Percentiles rank a stretch among this genome's conserved stretches.
phyloP scores from a whole-genome alignment of 805 yeast genomes.

The Myxozyma nipponensis region DNA sequence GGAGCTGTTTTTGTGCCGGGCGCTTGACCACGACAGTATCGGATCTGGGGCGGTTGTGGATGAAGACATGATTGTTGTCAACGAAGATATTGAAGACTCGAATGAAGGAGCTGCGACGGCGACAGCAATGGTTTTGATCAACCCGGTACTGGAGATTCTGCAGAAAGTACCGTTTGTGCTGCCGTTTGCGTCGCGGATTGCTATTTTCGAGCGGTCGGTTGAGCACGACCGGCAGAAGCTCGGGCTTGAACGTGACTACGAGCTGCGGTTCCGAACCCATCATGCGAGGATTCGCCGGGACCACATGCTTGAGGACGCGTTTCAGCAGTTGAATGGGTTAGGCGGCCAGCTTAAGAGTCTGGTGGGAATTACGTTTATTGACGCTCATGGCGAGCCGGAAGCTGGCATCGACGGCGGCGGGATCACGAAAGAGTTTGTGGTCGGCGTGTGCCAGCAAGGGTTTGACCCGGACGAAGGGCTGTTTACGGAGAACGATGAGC shows the following conservation, averaged over 20 bases:
- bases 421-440: slow-evolving; percentile 82
- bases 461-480: slow-evolving; percentile 46
- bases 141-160: slow-evolving; percentile 47
- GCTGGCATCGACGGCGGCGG: slow-evolving; percentile 98
- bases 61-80: slow-evolving; percentile 38
- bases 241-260: slow-evolving; percentile 26
- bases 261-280: slow-evolving; percentile 20
- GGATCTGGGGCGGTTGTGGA: slow-evolving; percentile 42
- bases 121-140: slow-evolving; percentile 10
- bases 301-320: slow-evolving; percentile 71
- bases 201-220: slow-evolving; percentile 62
- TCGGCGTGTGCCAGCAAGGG: slow-evolving; percentile 65
- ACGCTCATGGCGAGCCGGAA: slow-evolving; percentile 66
- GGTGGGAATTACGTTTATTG: slow-evolving; percentile 62
- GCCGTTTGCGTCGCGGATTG: slow-evolving; percentile 69
- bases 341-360: slow-evolving; percentile 57
- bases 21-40: slow-evolving; percentile 39
- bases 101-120: slow-evolving; percentile 29
- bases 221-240: slow-evolving; percentile 46
- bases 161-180: slow-evolving; percentile 73
- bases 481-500: slow-evolving; percentile 46
- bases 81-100: slow-evolving; percentile 25
- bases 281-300: slow-evolving; percentile 65
- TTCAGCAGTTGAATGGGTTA: slow-evolving; percentile 48
- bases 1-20: slow-evolving; percentile 52